Percentiles rank a stretch among this genome's conserved stretches.
phyloP scores from a whole-genome alignment of 2,329 filamentous ascomycete species.

The Moelleriella libera region DNA sequence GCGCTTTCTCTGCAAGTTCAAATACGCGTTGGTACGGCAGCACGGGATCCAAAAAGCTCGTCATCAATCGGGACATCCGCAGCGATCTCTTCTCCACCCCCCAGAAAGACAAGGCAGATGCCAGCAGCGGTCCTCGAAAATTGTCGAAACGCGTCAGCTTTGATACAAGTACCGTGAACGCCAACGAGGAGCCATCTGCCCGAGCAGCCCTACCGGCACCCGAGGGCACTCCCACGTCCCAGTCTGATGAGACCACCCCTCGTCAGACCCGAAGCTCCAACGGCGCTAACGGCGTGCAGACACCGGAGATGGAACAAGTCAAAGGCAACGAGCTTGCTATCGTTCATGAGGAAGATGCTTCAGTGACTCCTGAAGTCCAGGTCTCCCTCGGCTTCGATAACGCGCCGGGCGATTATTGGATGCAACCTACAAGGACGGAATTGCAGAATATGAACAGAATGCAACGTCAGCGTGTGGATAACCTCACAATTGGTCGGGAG shows the following conservation, averaged over 20 bases:
- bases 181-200: constrained; percentile 18
- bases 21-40: constrained; percentile 51
- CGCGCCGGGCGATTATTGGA: constrained; percentile 72
- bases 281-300: constrained; percentile 17
- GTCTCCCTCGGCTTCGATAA: constrained; percentile 20
- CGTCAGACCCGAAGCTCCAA: constrained; percentile 38
- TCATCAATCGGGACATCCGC: constrained; percentile 78
- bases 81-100: constrained; percentile 55
- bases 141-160: constrained; percentile 86
- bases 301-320: constrained; percentile 56
- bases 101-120: constrained; percentile 31
- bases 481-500: constrained; percentile 71
- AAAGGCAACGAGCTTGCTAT: constrained; percentile 65
- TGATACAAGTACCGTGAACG: constrained; percentile 45
- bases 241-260: constrained; percentile 22
- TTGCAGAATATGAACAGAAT: constrained; percentile 67
- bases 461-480: constrained; percentile 58
- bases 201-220: constrained; percentile 20
- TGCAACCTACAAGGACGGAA: constrained; percentile 60
- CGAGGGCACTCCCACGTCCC: constrained; percentile 14
- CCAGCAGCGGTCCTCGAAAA: constrained; percentile 32
- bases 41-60: constrained; percentile 70
- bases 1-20: constrained; percentile 63
- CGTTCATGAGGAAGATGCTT: constrained; percentile 55
- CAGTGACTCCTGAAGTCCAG: constrained; percentile 13